Conservation (phyloP, 2,329 filamentous ascomycete genomes). For the Phialophora verrucosa region DNA sequence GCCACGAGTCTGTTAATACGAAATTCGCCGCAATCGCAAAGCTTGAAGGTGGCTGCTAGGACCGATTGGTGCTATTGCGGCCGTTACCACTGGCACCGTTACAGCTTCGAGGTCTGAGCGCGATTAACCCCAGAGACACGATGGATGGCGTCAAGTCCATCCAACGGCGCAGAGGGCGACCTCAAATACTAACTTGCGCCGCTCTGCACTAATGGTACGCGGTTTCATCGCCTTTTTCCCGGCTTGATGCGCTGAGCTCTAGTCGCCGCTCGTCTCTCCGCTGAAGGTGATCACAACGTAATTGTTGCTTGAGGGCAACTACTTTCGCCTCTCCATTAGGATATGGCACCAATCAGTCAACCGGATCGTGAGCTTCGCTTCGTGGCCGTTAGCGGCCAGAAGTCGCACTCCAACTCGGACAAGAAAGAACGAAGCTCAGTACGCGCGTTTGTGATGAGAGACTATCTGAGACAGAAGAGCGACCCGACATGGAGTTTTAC, state of each 20-base stretch:
- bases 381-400: slow-evolving; percentile 20
- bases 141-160: slow-evolving; percentile 3
- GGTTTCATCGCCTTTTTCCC: neutral
- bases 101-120: neutral
- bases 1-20: slow-evolving; percentile 10
- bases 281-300: neutral
- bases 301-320: neutral
- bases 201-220: neutral
- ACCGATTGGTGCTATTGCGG: slow-evolving; percentile 9
- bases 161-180: neutral
- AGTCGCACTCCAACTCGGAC: slow-evolving; percentile 12
- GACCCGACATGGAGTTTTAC: slow-evolving; percentile 27
- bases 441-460: slow-evolving; percentile 28
- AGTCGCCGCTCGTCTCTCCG: neutral
- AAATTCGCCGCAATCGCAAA: slow-evolving; percentile 1
- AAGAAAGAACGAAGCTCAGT: slow-evolving; percentile 23
- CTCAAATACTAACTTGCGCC: neutral
- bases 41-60: neutral
- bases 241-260: neutral
- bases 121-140: neutral
- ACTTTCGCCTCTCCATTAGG: neutral
- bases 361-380: slow-evolving; percentile 26
- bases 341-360: slow-evolving; percentile 2
- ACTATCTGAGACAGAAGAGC: slow-evolving; percentile 28
- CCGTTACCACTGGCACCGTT: slow-evolving; percentile 12